These are phyloP conservation scores for Ceriops decandra DNA, from an alignment of 345 rosid species.

Conservation along the genomic window DNA sequence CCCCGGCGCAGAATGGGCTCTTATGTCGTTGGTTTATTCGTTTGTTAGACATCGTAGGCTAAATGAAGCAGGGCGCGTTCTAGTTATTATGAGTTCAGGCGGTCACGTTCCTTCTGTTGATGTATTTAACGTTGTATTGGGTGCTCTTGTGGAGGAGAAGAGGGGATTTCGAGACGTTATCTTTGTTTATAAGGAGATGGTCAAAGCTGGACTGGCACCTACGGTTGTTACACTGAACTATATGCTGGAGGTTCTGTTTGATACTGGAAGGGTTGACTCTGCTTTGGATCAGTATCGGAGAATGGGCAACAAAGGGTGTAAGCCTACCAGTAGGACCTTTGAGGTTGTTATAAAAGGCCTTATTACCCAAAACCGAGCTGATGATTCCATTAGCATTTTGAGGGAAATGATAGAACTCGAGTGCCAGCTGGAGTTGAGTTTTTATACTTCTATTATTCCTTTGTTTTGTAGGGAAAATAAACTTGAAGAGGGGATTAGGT, in stretches of 20 bases:
- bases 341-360: slow-evolving; percentile 49
- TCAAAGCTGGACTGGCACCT: slow-evolving; percentile 47
- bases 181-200: slow-evolving; percentile 63
- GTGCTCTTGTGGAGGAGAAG: slow-evolving; percentile 38
- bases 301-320: slow-evolving; percentile 43
- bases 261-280: slow-evolving; percentile 31
- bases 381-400: slow-evolving; percentile 39
- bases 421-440: slow-evolving; percentile 27
- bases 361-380: slow-evolving; percentile 18
- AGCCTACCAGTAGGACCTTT: slow-evolving; percentile 42
- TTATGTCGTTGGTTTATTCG: slow-evolving; percentile 33
- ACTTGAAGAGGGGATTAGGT: slow-evolving; percentile 31
- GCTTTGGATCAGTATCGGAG: slow-evolving; percentile 53
- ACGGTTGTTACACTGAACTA: slow-evolving; percentile 43
- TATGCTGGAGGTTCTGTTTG: slow-evolving; percentile 43
- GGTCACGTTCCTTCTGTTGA: slow-evolving; percentile 33
- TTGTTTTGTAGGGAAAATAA: slow-evolving; percentile 40
- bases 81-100: slow-evolving; percentile 34
- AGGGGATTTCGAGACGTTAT: slow-evolving; percentile 33
- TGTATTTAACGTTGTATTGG: slow-evolving; percentile 39
- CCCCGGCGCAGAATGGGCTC: slow-evolving; percentile 26
- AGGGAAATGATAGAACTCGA: slow-evolving; percentile 37
- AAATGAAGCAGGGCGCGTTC: slow-evolving; percentile 37
- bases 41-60: slow-evolving; percentile 34
- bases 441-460: slow-evolving; percentile 34